Percentiles rank a stretch among this genome's conserved stretches.
These are phyloP conservation scores for Magnaporthiopsis incrustans DNA, from an alignment of 2,329 filamentous ascomycete species.

Conservation along the genomic window DNA sequence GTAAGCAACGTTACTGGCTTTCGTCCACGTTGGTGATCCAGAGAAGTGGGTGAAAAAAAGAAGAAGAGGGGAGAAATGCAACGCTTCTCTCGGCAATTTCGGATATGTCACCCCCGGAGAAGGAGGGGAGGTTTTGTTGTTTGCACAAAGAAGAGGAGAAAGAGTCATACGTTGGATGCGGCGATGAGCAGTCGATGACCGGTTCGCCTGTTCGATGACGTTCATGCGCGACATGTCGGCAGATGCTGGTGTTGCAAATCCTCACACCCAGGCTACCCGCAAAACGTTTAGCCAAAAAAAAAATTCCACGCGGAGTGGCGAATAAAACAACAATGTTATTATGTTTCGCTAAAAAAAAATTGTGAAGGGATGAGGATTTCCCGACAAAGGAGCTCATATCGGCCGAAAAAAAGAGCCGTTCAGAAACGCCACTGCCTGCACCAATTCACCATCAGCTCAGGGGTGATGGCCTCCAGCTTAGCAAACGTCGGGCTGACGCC, in stretches of 20 bases:
- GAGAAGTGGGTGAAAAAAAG: not conserved
- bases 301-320: too few relatives aligned
- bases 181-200: not conserved
- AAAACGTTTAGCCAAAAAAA: not conserved
- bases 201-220: not conserved
- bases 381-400: not conserved
- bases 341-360: too few relatives aligned
- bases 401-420: too few relatives aligned
- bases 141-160: too few relatives aligned
- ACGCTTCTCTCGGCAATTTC: not conserved
- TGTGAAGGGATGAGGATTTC: not conserved
- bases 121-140: not conserved
- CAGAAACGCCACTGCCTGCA: conserved; percentile 35
- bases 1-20: not conserved
- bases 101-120: not conserved
- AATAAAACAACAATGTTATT: too few relatives aligned
- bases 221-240: not conserved
- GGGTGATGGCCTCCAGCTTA: conserved; percentile 30
- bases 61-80: not conserved
- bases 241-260: not conserved
- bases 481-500: conserved; percentile 33
- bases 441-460: conserved; percentile 38
- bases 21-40: not conserved
- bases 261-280: too few relatives aligned
- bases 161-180: not conserved